Conservation (phyloP, 768 basidiomycete genomes). For the Serendipita vermifera region DNA sequence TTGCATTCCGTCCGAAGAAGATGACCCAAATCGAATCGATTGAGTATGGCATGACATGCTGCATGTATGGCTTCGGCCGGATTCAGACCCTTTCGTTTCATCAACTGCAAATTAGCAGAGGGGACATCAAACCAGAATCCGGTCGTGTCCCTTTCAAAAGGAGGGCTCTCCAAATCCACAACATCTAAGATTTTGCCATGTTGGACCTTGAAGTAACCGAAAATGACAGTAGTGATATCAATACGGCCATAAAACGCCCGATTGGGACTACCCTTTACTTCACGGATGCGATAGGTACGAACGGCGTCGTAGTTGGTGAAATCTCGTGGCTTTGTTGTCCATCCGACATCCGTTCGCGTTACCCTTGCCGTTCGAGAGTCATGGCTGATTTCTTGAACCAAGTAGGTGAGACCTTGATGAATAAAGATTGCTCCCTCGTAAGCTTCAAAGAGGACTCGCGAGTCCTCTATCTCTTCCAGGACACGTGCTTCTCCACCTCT, state of each 20-base stretch:
- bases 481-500: slow-evolving; percentile 30
- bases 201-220: slow-evolving; percentile 28
- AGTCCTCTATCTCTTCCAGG: slow-evolving; percentile 73
- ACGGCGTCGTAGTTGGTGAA: slow-evolving; percentile 62
- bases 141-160: slow-evolving; percentile 59
- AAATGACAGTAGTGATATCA: slow-evolving; percentile 55
- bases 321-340: slow-evolving; percentile 62
- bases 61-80: slow-evolving; percentile 75
- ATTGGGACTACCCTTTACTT: slow-evolving; percentile 42
- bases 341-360: slow-evolving; percentile 64
- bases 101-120: slow-evolving; percentile 34
- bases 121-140: slow-evolving; percentile 77
- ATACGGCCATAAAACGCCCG: slow-evolving; percentile 66
- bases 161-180: slow-evolving; percentile 63
- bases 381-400: slow-evolving; percentile 73
- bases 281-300: slow-evolving; percentile 60
- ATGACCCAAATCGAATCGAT: slow-evolving; percentile 52
- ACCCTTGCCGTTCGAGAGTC: slow-evolving; percentile 61
- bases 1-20: slow-evolving; percentile 80
- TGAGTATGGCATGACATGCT: slow-evolving; percentile 72
- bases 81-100: slow-evolving; percentile 43
- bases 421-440: slow-evolving; percentile 88
- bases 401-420: slow-evolving; percentile 72
- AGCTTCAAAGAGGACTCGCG: slow-evolving; percentile 67
- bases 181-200: slow-evolving; percentile 47